Base-by-base conservation (phyloP, 352 stramenopile species). In the Globisporangium mamillatum region DNA sequence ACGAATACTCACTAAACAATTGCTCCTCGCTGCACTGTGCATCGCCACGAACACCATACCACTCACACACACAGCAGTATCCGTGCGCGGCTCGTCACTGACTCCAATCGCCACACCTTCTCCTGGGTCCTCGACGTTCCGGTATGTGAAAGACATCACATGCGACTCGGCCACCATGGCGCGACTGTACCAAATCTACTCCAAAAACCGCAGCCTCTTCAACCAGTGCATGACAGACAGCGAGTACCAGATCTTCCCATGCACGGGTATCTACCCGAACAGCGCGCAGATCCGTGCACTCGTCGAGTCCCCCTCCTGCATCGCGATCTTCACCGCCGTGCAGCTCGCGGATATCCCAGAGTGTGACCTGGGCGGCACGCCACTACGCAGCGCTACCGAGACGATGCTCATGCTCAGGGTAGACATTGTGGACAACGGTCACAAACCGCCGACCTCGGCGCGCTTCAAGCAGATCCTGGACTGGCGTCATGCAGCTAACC, bases 191-290 rank as follows among this genome's bases (percentile, higher is more conserved):
- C 71, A 68, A 25, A 78, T 90, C 57, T 90, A 90, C 70, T 67
- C 72, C n/a, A 82, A 86, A 69, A 87, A 82, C 74, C 75, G 75
- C 9, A 76, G 67, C 24, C 73, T 86, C 18, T 88, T 88, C 54
- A 74, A 86, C 46, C 56, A 84, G 61, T 90, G 82, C 60, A 77
- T 89, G 14, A 57, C 59, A 3, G 79, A 81, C 22, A 75, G 73
- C 20, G 60, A 81, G 48, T 90, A 89, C 71, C 79, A 86, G 66
- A 85, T 90, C 60, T 90, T 86, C 68, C 82, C 82, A 24, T 86
- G 78, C 70, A 64, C 68, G 34, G 82, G 80, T 10, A 60, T 70
- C n/a, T 74, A 80, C 22, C 77, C 82, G 24, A 89, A 70, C 2
- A 64, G 75, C 57, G 27, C 55, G 36, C 77, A 90, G 65, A 76